Evolutionary conservation across 306 rosid genomes (phyloP).

Genomic region (Prinsepia uniflora): DNA sequence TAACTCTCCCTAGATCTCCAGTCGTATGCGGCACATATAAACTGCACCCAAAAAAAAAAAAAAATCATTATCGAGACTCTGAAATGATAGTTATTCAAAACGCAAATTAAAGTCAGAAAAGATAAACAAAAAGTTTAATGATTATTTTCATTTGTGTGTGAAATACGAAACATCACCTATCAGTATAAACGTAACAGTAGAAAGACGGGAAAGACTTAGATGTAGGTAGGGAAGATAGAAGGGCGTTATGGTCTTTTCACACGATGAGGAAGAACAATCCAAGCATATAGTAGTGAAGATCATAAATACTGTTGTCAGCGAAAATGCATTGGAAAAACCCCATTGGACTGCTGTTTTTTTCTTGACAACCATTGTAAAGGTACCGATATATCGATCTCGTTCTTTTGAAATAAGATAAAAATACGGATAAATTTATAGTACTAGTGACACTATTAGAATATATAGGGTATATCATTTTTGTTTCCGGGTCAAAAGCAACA

Average conservation of each 20-base stretch:
- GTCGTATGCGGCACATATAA: constrained; percentile 30
- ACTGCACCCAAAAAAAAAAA: constrained; percentile 32
- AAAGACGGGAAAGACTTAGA: too few relatives aligned
- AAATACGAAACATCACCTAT: too few relatives aligned
- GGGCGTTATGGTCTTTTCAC: constrained; percentile 4
- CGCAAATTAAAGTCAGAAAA: too few relatives aligned
- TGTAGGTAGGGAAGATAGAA: not conserved
- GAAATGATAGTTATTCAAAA: too few relatives aligned
- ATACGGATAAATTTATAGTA: too few relatives aligned
- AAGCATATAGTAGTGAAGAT: constrained; percentile 15
- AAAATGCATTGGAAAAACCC: constrained; percentile 26
- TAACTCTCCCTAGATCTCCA: constrained; percentile 10
- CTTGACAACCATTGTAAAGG: too few relatives aligned
- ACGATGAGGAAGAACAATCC: constrained; percentile 1
- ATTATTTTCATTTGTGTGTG: too few relatives aligned
- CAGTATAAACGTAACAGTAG: not conserved
- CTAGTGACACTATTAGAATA: too few relatives aligned
- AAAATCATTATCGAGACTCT: too few relatives aligned
- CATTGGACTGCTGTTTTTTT: not conserved
- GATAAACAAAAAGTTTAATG: too few relatives aligned
- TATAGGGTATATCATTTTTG: not conserved
- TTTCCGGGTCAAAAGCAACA: not conserved
- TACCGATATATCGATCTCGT: too few relatives aligned
- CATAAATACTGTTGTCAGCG: constrained; percentile 29
- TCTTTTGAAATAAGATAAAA: too few relatives aligned